Evolutionary conservation across 2,329 filamentous ascomycete genomes (phyloP), one percentile per base, ranked within the genome.

Genomic region (Didymella lethalis): DNA sequence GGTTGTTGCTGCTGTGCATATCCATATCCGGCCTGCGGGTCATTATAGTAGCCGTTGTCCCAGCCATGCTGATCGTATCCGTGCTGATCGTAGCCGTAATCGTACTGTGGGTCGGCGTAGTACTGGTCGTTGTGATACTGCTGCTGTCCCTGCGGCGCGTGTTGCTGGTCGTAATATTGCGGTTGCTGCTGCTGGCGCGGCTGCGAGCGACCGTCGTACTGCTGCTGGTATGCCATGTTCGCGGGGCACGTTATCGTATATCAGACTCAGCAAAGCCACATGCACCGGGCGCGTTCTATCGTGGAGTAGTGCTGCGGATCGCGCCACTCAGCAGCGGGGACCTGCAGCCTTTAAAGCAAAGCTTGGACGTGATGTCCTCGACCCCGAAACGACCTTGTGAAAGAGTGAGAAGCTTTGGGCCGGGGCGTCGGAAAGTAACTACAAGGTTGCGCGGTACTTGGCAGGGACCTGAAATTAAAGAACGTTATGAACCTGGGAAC

Each of bases 151-250:
- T 65, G 66, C 45, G 44, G 65, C 46, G 67, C 62, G 11, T 58
- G 40, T n/a, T 49, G 53, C 49, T 45, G 58, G 14, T 48, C 53
- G 18, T 57, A 54, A 14, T 56, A 47, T 38, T 53, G 62, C 58
- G 57, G 67, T 44, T 54, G 64, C 51, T 67, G 41, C 25, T 44
- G 70, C 50, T 68, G 69, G 53, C 69, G 75, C 56, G 70, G 67
- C 56, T 74, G 75, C 48, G 73, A 65, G 59, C 76, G 76, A 29
- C 69, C 63, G 54, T 70, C 67, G 63, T 76, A 67, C 50, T 74
- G 73, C 62, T 78, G 75, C 62, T 78, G 76, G 66, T 79, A 77
- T 25, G 78, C 77, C 77, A 79, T 79, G 57, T 58, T 61, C 49
- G 54, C 55, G 50, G 54, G 54, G 57, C 7, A 36, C 53, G 59